phyloP scores from a whole-genome alignment of 2,329 filamentous ascomycete species.

The Endothia cerciana region DNA sequence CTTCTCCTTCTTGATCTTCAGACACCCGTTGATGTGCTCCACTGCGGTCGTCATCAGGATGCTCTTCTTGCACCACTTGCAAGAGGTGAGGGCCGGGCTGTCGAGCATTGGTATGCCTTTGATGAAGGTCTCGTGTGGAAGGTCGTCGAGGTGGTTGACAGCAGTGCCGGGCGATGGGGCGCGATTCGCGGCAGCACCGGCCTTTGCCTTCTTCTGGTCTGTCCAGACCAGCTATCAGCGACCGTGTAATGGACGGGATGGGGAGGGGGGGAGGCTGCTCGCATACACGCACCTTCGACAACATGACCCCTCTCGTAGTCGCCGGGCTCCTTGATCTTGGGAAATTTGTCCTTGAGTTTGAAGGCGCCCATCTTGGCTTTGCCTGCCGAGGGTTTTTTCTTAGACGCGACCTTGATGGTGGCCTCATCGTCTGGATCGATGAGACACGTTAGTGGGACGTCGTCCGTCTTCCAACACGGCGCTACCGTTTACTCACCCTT shows the following conservation, averaged over 20 bases:
- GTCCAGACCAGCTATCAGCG: neutral
- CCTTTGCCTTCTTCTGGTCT: conserved; percentile 60
- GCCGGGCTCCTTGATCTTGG: conserved; percentile 68
- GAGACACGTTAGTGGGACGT: conserved; percentile 12
- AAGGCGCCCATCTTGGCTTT: conserved; percentile 53
- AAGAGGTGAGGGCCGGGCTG: conserved; percentile 76
- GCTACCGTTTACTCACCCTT: conserved; percentile 25
- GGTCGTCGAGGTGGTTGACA: conserved; percentile 72
- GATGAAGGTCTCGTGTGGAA: conserved; percentile 76
- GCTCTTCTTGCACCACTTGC: conserved; percentile 93
- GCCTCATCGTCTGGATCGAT: conserved; percentile 53
- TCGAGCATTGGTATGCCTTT: conserved; percentile 84
- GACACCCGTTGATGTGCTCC: conserved; percentile 80
- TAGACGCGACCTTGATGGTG: conserved; percentile 66
- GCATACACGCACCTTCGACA: conserved; percentile 56
- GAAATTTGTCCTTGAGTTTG: conserved; percentile 65
- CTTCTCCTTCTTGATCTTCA: conserved; percentile 83
- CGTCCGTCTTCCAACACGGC: conserved; percentile 1
- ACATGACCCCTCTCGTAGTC: conserved; percentile 73
- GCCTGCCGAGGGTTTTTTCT: conserved; percentile 45
- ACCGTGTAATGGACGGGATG: conserved; percentile 6
- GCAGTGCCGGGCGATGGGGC: conserved; percentile 57
- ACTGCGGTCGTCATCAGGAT: conserved; percentile 76
- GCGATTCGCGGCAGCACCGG: conserved; percentile 46
- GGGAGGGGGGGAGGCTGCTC: neutral